Conservation (phyloP, 352 stramenopile species). For the Globisporangium splendens region DNA sequence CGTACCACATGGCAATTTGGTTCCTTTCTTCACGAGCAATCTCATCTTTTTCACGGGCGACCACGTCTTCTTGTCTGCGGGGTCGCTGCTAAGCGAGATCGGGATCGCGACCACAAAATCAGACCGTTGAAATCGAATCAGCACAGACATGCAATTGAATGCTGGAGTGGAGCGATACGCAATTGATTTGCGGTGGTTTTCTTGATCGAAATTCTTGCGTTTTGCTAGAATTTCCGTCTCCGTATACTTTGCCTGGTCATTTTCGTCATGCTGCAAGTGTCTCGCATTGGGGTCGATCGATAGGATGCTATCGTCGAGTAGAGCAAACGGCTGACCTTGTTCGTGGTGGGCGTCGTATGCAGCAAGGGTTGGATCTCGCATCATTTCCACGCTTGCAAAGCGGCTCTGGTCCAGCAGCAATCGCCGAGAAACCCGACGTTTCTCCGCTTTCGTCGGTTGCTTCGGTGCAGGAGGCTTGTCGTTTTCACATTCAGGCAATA, state of each 20-base stretch:
- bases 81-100: conserved; percentile 18
- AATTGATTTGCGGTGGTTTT: conserved; percentile 57
- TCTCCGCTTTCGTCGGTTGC: conserved; percentile 21
- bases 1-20: conserved; percentile 48
- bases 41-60: conserved; percentile 53
- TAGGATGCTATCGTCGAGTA: conserved; percentile 55
- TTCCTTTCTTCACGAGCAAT: conserved; percentile 51
- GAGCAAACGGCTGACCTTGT: conserved; percentile 36
- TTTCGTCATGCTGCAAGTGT: conserved; percentile 49
- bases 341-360: conserved; percentile 61
- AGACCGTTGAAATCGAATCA: conserved; percentile 72
- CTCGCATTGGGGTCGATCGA: conserved; percentile 40
- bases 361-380: conserved; percentile 38
- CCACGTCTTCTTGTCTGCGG: conserved; percentile 10
- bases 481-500: neutral
- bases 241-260: conserved; percentile 22
- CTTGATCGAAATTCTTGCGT: conserved; percentile 57
- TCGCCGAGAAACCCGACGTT: conserved; percentile 25
- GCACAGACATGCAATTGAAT: conserved; percentile 63
- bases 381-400: conserved; percentile 19
- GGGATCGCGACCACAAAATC: conserved; percentile 67
- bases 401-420: conserved; percentile 23
- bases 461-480: neutral
- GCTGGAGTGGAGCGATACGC: conserved; percentile 50
- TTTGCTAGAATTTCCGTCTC: conserved; percentile 49